Base-by-base conservation (phyloP, 176 grass and related monocot species). In the Oryza brachyantha region DNA sequence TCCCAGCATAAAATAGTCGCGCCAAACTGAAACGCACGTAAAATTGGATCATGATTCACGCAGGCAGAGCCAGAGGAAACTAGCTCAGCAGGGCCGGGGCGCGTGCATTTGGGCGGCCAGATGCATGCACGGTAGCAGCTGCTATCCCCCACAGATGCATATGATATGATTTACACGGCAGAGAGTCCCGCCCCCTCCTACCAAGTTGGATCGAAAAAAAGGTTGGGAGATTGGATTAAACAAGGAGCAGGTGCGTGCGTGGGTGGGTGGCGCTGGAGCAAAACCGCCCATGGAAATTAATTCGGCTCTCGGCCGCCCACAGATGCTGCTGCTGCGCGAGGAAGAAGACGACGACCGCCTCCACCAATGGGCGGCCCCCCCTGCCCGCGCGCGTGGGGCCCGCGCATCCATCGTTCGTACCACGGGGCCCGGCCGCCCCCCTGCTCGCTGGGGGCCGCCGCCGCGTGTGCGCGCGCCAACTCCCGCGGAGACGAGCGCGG, bases 221-320 rank as follows among this genome's bases (percentile, higher is more conserved):
- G 17, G 48, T 57, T 69, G 16, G 14, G 14, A 9, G 14, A 6
- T n/a, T 7, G 48, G 34, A 29, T n/a, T 43, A 78, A 57, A 79
- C 48, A 80, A 70, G 52, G 1, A 12, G 28, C 37, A 31, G 36
- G 54, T 61, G 78, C n/a, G n/a, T n/a, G n/a, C n/a, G n/a, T n/a
- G n/a, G n/a, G n/a, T n/a, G 78, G 31, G 3, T 7, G 48, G 48
- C 5, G 1, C n/a, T n/a, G 8, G 52, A 57, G 52, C 63, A 61
- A 80, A 80, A 80, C 66, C 78, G 78, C 78, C 66, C 78, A 70
- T 70, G 78, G 78, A 60, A 22, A 57, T 42, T n/a, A n/a, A n/a
- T n/a, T n/a, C 50, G 0, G 45, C 45, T 45, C 52, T 41, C 66
- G 52, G 65, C 36, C 78, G 78, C 66, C 78, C 78, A 81, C 57